Evolutionary conservation across 2,329 filamentous ascomycete species (phyloP).

Genomic region (Monilinia fructicola): DNA sequence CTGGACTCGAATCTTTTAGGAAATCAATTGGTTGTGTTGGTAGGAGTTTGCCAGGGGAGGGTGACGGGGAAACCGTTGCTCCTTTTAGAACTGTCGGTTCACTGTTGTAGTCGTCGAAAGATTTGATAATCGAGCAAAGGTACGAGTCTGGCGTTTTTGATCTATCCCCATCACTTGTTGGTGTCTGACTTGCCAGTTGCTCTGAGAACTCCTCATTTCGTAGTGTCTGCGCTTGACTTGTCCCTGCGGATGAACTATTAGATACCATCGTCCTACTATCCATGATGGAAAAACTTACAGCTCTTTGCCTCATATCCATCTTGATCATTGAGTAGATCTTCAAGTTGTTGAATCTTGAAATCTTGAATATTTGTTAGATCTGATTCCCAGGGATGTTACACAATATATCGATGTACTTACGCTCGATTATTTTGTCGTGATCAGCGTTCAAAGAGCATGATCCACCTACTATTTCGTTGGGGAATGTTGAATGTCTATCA

Average conservation of each 20-base stretch:
- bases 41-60: conserved; percentile 23
- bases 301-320: conserved; percentile 5
- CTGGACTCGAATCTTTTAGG: conserved; percentile 22
- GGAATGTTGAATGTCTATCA: background rate
- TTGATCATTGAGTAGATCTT: background rate
- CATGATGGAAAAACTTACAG: background rate
- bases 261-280: background rate
- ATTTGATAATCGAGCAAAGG: conserved; percentile 17
- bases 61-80: conserved; percentile 5
- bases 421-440: background rate
- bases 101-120: conserved; percentile 14
- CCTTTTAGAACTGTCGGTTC: background rate
- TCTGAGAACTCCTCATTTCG: background rate
- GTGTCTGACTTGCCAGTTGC: background rate
- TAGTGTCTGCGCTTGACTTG: conserved; percentile 19
- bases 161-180: background rate
- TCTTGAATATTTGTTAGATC: background rate
- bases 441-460: background rate
- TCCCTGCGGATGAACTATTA: conserved; percentile 11
- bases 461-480: background rate
- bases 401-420: conserved; percentile 6
- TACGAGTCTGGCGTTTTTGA: conserved; percentile 20
- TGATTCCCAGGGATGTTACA: background rate
- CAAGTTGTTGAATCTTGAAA: background rate
- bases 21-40: conserved; percentile 27